phyloP scores from a whole-genome alignment of 2,329 filamentous ascomycete genomes.

The Myriosclerotinia scirpicola region DNA sequence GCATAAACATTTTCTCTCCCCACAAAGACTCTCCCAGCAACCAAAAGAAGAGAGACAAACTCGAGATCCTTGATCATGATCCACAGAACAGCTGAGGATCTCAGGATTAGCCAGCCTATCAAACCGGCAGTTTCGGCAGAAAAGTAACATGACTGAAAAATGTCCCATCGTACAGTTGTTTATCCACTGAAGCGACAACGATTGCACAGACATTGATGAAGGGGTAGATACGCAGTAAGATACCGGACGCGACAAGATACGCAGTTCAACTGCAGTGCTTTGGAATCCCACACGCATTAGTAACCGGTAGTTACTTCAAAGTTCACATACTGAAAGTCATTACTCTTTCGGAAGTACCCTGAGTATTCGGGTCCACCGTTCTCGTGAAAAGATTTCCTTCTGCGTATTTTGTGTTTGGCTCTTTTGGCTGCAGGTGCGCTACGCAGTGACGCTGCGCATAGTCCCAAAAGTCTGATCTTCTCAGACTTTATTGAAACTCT shows the following conservation, averaged over 20 bases:
- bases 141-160: constrained; percentile 17
- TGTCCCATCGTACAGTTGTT: background rate
- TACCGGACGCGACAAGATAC: no score
- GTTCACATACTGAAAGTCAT: constrained; percentile 1
- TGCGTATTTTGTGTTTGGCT: no score
- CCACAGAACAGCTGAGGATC: background rate
- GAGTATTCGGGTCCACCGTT: background rate
- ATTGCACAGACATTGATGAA: constrained; percentile 22
- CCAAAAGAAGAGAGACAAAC: background rate
- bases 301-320: background rate
- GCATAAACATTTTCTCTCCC: no score
- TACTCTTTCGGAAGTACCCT: background rate
- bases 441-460: background rate
- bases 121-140: background rate
- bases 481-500: background rate
- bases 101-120: background rate
- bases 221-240: background rate
- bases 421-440: background rate
- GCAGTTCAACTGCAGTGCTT: background rate
- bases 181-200: background rate
- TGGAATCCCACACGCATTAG: constrained; percentile 13
- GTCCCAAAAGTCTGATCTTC: background rate
- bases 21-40: background rate
- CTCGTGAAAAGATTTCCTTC: background rate
- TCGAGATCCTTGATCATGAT: constrained; percentile 6